Conservation (phyloP, 2,329 filamentous ascomycete species). For the Fusarium devonianum region DNA sequence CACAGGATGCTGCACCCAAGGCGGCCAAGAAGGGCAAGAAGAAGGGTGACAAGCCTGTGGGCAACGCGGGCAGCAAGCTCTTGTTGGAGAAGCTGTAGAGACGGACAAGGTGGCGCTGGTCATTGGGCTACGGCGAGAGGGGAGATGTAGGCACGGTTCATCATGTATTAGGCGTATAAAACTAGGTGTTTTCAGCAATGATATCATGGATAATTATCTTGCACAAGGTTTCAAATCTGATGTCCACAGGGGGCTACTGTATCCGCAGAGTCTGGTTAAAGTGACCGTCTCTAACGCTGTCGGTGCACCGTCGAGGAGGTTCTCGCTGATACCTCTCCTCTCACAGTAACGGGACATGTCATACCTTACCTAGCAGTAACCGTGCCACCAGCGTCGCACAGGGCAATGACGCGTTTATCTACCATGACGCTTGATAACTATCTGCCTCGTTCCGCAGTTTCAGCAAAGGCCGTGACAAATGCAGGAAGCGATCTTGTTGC, state of each 20-base stretch:
- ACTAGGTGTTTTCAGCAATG: slow-evolving; percentile 36
- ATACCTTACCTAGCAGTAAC: slow-evolving; percentile 5
- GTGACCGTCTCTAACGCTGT: background rate
- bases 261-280: too few species aligned
- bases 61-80: slow-evolving; percentile 69
- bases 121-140: slow-evolving; percentile 4
- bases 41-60: slow-evolving; percentile 56
- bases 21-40: slow-evolving; percentile 52
- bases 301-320: too few species aligned
- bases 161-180: slow-evolving; percentile 37
- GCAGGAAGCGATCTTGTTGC: too few species aligned
- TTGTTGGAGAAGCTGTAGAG: slow-evolving; percentile 63
- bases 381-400: slow-evolving; percentile 16
- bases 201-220: slow-evolving; percentile 34
- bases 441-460: background rate
- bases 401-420: slow-evolving; percentile 3
- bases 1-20: slow-evolving; percentile 56
- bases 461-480: background rate
- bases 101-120: background rate
- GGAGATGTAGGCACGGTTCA: slow-evolving; percentile 19
- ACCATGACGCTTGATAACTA: background rate
- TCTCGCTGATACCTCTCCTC: background rate
- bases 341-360: slow-evolving; percentile 1
- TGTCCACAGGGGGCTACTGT: too few species aligned
- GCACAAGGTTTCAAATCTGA: too few species aligned